These are phyloP conservation scores for Neurospora sublineolata DNA, from an alignment of 495 filamentous ascomycete genomes.

Conservation along the genomic window DNA sequence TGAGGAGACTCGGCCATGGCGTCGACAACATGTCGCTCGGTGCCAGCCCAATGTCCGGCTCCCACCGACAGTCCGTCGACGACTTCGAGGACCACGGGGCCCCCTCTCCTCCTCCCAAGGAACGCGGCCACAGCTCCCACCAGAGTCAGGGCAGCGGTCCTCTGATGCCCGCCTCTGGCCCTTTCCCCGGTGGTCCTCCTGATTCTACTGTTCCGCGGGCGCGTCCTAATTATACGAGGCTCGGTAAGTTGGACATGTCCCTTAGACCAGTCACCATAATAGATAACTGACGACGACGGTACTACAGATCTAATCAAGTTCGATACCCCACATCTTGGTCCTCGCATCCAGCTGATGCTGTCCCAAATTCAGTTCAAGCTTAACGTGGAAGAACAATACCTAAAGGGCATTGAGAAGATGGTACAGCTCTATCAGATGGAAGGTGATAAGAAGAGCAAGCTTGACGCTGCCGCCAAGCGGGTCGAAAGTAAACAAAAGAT, in stretches of 20 bases:
- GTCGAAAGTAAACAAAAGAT: conserved; percentile 98
- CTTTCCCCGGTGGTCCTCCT: conserved; percentile 66
- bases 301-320: conserved; percentile 90
- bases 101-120: conserved; percentile 56
- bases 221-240: conserved; percentile 86
- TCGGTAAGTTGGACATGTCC: conserved; percentile 52
- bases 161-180: conserved; percentile 73
- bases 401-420: conserved; percentile 99
- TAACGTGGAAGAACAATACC: conserved; percentile 98
- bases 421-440: conserved; percentile 94
- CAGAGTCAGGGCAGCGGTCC: conserved; percentile 41
- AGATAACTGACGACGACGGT: background rate
- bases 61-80: conserved; percentile 22
- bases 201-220: conserved; percentile 56
- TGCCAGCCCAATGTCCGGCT: conserved; percentile 23
- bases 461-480: conserved; percentile 77
- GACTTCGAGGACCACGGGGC: conserved; percentile 36
- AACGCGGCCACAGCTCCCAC: conserved; percentile 29
- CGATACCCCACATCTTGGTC: conserved; percentile 89
- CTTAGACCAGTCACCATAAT: background rate
- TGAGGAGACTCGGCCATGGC: conserved; percentile 57
- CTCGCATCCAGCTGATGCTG: conserved; percentile 97
- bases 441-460: conserved; percentile 89
- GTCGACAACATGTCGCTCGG: conserved; percentile 51
- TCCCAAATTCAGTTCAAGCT: conserved; percentile 98